Evolutionary conservation across 2,329 filamentous ascomycete genomes (phyloP), one percentile per base, ranked within the genome.

Genomic region (Sclerotinia subarctica): DNA sequence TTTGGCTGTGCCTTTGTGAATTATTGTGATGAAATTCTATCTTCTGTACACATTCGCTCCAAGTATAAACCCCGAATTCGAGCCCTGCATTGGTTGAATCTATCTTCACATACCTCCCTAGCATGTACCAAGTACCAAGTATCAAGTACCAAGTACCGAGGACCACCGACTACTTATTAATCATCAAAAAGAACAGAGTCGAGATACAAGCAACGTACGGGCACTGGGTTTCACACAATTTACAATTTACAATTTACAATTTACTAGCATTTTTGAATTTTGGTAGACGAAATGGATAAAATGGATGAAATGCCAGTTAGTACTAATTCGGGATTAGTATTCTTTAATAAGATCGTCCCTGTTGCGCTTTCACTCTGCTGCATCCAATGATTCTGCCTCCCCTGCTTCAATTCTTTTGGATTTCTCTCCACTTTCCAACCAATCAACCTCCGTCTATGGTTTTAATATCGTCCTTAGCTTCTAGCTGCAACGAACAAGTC

Each of bases 401-500:
- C 57, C 57, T 60, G 57, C 32, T 42, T 19, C 15, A 42, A 57
- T 57, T 24, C 54, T 57, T 46, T 60, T 32, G 42, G 24, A 32
- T 47, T 26, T 32, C 26, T 47, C 44, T 46, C 57, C 57, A 60
- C 57, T 47, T 47, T 21, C 11, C 24, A 35, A 1, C 57, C 57
- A 60, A 60, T 60, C 57, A 60, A 21, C 26, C 1, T 21, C 13
- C 26, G 42, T 38, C 52, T 49, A 29, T 44, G 49, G 17, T 29
- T 62, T 21, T 51, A 57, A 38, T 60, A 60, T 60, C 44, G 57
- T 60, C 57, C 57, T 47, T 60, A 60, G 57, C 57, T 60, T 60
- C 57, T 49, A 29, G 57, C 57, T 60, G 57, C 57, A 58, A 66
- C 64, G 64, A 66, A 66, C 64, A 66, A 65, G 52, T 60, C 65